Conservation (phyloP, 1,284 basidiomycete species). For the Chiua sp. region DNA sequence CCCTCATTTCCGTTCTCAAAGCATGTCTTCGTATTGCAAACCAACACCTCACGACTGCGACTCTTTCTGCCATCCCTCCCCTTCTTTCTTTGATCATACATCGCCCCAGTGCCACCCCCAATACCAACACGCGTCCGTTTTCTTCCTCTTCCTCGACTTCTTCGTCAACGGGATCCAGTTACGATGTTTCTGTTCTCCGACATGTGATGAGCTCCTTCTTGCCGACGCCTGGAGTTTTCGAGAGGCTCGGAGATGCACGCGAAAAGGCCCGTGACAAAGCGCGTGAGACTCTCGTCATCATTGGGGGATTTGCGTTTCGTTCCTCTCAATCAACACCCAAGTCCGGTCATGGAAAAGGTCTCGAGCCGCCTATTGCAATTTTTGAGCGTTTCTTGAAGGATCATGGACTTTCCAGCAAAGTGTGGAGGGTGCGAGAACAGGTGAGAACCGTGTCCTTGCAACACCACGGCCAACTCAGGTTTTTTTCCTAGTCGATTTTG, state of each 20-base stretch:
- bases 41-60: conserved; percentile 80
- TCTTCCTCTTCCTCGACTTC: conserved; percentile 59
- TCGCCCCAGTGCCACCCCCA: conserved; percentile 40
- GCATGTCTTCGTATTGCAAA: conserved; percentile 79
- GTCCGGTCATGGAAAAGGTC: conserved; percentile 69
- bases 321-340: conserved; percentile 49
- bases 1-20: conserved; percentile 71
- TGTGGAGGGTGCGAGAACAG: conserved; percentile 85
- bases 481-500: conserved; percentile 57
- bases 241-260: conserved; percentile 80
- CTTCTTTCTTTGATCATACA: conserved; percentile 66
- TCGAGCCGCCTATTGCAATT: conserved; percentile 74
- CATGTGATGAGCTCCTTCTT: conserved; percentile 71
- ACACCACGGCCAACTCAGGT: neutral
- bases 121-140: conserved; percentile 37
- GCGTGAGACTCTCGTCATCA: conserved; percentile 71
- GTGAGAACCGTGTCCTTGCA: conserved; percentile 45
- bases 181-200: conserved; percentile 65
- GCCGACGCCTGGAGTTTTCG: conserved; percentile 76
- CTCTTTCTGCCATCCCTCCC: conserved; percentile 65
- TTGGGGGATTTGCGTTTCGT: conserved; percentile 76
- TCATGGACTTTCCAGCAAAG: conserved; percentile 75
- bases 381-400: conserved; percentile 83
- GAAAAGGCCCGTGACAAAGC: conserved; percentile 79
- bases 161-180: conserved; percentile 44